These are phyloP conservation scores for Yamadazyma buinensis DNA, from an alignment of 1,139 yeast genomes.

Conservation along the genomic window DNA sequence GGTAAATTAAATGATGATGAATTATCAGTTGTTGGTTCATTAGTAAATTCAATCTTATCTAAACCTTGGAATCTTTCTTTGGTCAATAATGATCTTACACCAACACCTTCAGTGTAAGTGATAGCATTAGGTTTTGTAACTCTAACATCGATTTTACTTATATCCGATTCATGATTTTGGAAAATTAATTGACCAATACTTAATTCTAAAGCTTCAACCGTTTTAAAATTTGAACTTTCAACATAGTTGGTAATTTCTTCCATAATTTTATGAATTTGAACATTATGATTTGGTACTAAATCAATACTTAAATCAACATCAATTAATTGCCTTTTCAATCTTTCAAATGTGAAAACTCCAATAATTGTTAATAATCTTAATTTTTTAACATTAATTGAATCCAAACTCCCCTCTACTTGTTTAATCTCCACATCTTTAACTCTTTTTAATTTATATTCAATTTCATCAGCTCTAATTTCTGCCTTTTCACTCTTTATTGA, in stretches of 20 bases:
- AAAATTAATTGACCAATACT: conserved; percentile 65
- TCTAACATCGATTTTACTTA: conserved; percentile 45
- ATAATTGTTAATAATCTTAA: conserved; percentile 68
- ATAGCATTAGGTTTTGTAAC: conserved; percentile 89
- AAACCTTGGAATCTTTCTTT: conserved; percentile 27
- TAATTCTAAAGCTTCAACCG: conserved; percentile 87
- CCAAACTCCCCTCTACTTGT: conserved; percentile 19
- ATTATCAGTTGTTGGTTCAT: neutral
- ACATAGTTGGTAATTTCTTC: conserved; percentile 54
- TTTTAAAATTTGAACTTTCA: conserved; percentile 74
- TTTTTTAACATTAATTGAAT: conserved; percentile 45
- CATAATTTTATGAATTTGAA: conserved; percentile 35
- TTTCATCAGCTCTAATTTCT: conserved; percentile 52
- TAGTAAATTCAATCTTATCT: conserved; percentile 18
- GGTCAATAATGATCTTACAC: conserved; percentile 65
- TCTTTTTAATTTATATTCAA: conserved; percentile 36
- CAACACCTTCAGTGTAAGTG: conserved; percentile 84
- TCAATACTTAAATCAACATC: conserved; percentile 53
- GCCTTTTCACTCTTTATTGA: conserved; percentile 48
- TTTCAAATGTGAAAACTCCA: conserved; percentile 89
- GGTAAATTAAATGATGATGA: conserved; percentile 32
- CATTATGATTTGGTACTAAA: conserved; percentile 34
- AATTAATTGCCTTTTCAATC: conserved; percentile 74
- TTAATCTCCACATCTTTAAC: conserved; percentile 16
- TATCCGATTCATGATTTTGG: conserved; percentile 31